These are phyloP conservation scores for Podila verticillata DNA, from an alignment of 192 early-diverging fungal species.

Conservation along the genomic window DNA sequence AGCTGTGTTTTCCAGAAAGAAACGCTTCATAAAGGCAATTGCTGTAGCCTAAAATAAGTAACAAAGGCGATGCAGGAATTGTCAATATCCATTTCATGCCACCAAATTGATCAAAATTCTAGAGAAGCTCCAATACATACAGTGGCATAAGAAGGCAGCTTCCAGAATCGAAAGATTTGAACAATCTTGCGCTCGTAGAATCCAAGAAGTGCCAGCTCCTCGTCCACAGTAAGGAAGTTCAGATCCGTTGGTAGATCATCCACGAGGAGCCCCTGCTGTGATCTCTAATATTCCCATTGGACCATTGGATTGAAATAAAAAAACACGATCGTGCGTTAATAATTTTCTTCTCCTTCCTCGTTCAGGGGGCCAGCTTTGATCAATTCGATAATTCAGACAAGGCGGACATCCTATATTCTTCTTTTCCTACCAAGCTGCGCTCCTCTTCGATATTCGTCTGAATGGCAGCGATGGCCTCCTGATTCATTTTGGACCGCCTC, in stretches of 20 bases:
- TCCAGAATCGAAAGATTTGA: conserved; percentile 52
- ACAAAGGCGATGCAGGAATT: not conserved
- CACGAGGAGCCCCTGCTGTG: conserved; percentile 17
- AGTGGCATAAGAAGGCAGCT: conserved; percentile 55
- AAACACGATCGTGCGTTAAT: not conserved
- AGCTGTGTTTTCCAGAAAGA: conserved; percentile 80
- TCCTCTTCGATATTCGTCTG: conserved; percentile 67
- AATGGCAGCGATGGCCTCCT: conserved; percentile 65
- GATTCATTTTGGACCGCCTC: conserved; percentile 66
- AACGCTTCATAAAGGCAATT: conserved; percentile 83
- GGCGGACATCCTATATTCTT: no score
- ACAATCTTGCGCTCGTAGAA: conserved; percentile 65
- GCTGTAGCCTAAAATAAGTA: conserved; percentile 72
- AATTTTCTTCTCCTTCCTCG: no score
- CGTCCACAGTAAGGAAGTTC: conserved; percentile 58
- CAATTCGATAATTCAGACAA: no score
- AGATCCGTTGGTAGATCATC: conserved; percentile 34
- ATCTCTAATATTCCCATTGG: conserved; percentile 20
- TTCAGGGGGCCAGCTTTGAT: no score
- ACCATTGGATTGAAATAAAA: not conserved
- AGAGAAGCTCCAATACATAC: conserved; percentile 14
- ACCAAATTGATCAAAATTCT: not conserved
- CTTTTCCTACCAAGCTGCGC: conserved; percentile 26
- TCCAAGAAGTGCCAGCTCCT: conserved; percentile 61
- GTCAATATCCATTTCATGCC: not conserved